Evolutionary conservation across 1,284 basidiomycete species (phyloP).

Genomic region (Leccinum subrobustum): DNA sequence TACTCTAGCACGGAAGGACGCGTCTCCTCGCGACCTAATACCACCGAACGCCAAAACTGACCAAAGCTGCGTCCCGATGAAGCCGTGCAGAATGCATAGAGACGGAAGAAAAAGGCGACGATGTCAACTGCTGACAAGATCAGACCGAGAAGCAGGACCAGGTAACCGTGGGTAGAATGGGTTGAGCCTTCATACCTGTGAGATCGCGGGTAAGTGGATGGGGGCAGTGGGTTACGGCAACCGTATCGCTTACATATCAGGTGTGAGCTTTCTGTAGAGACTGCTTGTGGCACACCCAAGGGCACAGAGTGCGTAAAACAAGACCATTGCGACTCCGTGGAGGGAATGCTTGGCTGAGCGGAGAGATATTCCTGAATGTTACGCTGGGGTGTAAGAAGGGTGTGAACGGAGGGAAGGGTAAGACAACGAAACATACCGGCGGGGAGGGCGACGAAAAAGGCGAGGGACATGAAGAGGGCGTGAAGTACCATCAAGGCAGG

Average conservation of each 20-base stretch:
- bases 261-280: conserved; percentile 72
- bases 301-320: conserved; percentile 55
- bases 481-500: conserved; percentile 69
- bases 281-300: conserved; percentile 64
- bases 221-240: conserved; percentile 3
- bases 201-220: conserved; percentile 15
- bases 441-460: conserved; percentile 77
- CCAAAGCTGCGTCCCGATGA: conserved; percentile 45
- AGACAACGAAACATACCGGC: conserved; percentile 48
- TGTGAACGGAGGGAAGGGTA: not conserved
- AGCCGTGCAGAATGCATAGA: conserved; percentile 46
- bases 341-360: conserved; percentile 68
- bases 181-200: conserved; percentile 66
- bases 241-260: conserved; percentile 62
- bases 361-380: conserved; percentile 63
- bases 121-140: conserved; percentile 60
- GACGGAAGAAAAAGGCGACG: conserved; percentile 45
- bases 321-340: conserved; percentile 51
- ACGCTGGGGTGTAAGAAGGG: not conserved
- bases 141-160: conserved; percentile 56
- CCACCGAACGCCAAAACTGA: conserved; percentile 53
- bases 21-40: conserved; percentile 45
- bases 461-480: conserved; percentile 63
- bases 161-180: conserved; percentile 65
- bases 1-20: conserved; percentile 43